Evolutionary conservation across 78 protist genomes (phyloP).

Genomic region (Tieghemostelium lacteum): DNA sequence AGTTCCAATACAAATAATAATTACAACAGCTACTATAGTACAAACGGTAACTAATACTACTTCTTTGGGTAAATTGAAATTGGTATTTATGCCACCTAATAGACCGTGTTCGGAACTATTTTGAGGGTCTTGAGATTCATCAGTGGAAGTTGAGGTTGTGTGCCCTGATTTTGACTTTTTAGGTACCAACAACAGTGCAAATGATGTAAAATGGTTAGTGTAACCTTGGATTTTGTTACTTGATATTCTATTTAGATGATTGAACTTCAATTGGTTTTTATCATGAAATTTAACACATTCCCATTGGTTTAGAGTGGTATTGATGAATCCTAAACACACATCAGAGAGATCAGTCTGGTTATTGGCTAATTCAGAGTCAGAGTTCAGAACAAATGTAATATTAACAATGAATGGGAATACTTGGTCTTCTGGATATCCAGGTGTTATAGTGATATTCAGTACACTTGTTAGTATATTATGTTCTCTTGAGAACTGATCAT

Average conservation of each 20-base stretch:
- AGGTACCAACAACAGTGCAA: conserved; percentile 4
- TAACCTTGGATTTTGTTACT: background rate
- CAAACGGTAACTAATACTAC: background rate
- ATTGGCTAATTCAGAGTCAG: background rate
- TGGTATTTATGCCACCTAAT: no score
- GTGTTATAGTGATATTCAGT: conserved; percentile 24
- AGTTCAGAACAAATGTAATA: background rate
- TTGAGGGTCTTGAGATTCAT: background rate
- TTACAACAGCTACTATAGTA: background rate
- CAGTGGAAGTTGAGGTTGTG: background rate
- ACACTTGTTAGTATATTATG: conserved; percentile 1
- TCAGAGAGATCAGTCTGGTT: background rate
- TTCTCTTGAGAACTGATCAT: background rate
- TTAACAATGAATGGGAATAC: background rate
- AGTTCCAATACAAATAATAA: background rate
- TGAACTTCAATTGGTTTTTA: background rate
- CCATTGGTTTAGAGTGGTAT: conserved; percentile 5
- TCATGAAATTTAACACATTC: background rate
- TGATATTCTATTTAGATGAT: background rate
- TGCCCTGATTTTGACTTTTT: no score
- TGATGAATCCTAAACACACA: conserved; percentile 30
- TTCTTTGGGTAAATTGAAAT: background rate
- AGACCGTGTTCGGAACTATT: background rate
- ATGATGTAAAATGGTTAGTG: conserved; percentile 34
- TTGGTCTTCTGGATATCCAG: background rate